Percentiles rank a stretch among this genome's conserved stretches.
Conservation (phyloP, 352 stramenopile genomes). For the Phytophthora pistaciae region DNA sequence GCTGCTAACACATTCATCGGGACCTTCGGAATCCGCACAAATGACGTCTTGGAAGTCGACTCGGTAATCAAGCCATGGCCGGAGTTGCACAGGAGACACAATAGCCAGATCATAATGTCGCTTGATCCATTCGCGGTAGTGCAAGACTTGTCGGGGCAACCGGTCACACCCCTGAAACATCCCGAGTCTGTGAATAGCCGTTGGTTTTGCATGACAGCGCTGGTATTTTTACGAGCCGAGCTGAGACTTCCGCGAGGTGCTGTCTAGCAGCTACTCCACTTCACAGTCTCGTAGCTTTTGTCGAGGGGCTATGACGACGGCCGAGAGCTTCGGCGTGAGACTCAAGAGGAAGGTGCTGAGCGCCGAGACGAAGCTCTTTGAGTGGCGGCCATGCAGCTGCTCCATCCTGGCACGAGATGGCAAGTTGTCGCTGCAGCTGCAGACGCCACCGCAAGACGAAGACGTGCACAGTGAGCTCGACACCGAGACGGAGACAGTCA, state of each 20-base stretch:
- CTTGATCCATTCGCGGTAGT: too few species aligned
- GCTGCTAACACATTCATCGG: too few species aligned
- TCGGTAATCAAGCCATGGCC: too few species aligned
- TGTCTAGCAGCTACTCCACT: neutral
- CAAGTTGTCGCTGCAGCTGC: conserved; percentile 44
- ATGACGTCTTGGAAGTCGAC: too few species aligned
- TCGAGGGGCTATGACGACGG: conserved; percentile 2
- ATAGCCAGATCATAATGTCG: too few species aligned
- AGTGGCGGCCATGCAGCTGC: conserved; percentile 69
- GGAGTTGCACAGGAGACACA: too few species aligned
- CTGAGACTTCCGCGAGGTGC: conserved; percentile 16
- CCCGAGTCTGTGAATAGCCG: neutral
- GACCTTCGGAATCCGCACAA: too few species aligned
- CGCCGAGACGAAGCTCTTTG: conserved; percentile 66
- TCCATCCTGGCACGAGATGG: conserved; percentile 40
- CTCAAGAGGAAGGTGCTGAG: conserved; percentile 78
- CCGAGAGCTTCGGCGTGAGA: conserved; percentile 27
- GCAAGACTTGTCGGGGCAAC: too few species aligned
- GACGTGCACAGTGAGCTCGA: conserved; percentile 28
- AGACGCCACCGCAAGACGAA: conserved; percentile 31
- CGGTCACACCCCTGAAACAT: neutral
- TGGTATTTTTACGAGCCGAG: conserved; percentile 34
- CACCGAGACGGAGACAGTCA: conserved; percentile 20
- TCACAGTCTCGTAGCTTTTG: conserved; percentile 1
- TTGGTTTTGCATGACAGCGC: conserved; percentile 15